Conservation (phyloP, 495 filamentous ascomycete species). For the Choiromyces venosus region DNA sequence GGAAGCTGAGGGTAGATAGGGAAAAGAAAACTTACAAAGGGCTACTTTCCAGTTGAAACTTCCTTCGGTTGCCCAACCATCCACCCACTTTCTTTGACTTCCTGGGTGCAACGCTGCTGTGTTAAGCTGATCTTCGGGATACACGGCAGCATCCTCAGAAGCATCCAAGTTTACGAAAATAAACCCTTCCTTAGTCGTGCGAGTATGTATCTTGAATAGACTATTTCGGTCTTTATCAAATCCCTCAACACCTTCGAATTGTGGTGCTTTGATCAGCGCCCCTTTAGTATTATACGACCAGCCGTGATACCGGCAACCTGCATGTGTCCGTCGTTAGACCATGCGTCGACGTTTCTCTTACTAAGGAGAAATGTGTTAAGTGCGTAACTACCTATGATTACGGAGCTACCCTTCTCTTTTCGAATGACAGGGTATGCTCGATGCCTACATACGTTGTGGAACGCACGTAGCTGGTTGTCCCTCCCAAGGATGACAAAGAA, state of each 20-base stretch:
- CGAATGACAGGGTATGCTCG: slow-evolving; percentile 55
- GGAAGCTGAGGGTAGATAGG: neutral
- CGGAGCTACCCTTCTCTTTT: slow-evolving; percentile 48
- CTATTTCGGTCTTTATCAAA: slow-evolving; percentile 55
- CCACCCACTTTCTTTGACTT: slow-evolving; percentile 39
- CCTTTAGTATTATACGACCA: slow-evolving; percentile 58
- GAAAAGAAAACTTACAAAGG: slow-evolving; percentile 11
- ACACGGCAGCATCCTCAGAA: slow-evolving; percentile 14
- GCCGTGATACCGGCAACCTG: slow-evolving; percentile 56
- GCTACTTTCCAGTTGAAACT: slow-evolving; percentile 49
- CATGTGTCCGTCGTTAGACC: slow-evolving; percentile 5
- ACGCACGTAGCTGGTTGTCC: slow-evolving; percentile 51
- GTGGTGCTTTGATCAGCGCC: slow-evolving; percentile 55
- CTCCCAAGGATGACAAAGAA: slow-evolving; percentile 52
- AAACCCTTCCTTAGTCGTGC: slow-evolving; percentile 41
- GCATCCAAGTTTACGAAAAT: slow-evolving; percentile 49
- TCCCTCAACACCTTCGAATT: slow-evolving; percentile 51
- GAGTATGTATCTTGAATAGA: slow-evolving; percentile 48
- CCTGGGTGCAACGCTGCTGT: slow-evolving; percentile 23
- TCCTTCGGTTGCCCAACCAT: slow-evolving; percentile 45
- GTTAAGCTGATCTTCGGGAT: slow-evolving; percentile 19
- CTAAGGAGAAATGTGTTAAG: neutral
- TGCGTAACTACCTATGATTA: slow-evolving; percentile 45
- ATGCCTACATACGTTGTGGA: slow-evolving; percentile 58
- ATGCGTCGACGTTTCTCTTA: neutral